Evolutionary conservation across 257 asterid genomes (phyloP).

Genomic region (Jasminum sambac): DNA sequence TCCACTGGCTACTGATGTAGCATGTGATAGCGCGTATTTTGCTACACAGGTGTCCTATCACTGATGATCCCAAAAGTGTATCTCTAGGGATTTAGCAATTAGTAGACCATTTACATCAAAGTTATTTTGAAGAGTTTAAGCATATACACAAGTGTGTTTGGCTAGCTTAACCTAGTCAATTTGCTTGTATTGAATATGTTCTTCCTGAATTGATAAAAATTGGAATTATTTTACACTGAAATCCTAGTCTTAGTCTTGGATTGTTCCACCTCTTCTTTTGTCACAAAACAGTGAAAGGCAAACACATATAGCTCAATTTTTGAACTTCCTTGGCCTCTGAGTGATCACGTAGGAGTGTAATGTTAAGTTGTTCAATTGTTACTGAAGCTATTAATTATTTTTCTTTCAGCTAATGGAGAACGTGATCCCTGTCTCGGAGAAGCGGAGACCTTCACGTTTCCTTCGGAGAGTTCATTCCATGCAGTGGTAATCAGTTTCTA

Average conservation of each 20-base stretch:
- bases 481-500: neutral
- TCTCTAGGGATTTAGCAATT: neutral
- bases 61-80: neutral
- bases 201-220: no score
- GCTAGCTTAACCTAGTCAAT: neutral
- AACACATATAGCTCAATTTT: no score
- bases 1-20: neutral
- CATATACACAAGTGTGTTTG: neutral
- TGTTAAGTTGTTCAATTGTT: neutral
- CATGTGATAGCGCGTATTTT: neutral
- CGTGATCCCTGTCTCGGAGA: neutral
- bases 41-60: neutral
- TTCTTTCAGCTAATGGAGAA: neutral
- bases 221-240: no score
- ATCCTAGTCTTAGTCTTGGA: neutral
- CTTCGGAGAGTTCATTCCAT: constrained; percentile 2
- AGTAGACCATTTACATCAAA: no score
- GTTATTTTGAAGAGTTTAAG: neutral
- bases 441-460: constrained; percentile 4
- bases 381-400: neutral
- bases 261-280: neutral
- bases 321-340: neutral
- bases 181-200: no score
- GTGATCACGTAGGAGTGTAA: neutral
- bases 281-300: neutral